phyloP scores from a whole-genome alignment of 192 early-diverging fungal species.

The Helicostylum pulchrum region DNA sequence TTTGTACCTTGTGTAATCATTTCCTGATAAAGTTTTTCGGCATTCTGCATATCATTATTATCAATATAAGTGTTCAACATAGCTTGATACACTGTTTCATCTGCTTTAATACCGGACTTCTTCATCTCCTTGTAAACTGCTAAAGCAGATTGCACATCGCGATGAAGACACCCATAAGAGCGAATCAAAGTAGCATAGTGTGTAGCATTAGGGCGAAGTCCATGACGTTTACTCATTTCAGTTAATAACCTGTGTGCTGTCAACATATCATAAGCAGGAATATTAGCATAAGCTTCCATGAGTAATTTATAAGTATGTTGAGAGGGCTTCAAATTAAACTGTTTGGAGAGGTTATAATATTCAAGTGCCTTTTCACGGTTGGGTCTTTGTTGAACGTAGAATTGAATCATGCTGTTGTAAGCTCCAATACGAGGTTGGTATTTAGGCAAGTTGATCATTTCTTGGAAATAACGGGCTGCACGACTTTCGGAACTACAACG shows the following conservation, averaged over 20 bases:
- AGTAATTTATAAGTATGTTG: conserved; percentile 55
- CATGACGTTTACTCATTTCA: conserved; percentile 39
- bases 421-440: conserved; percentile 54
- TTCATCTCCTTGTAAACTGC: conserved; percentile 45
- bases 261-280: conserved; percentile 52
- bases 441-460: conserved; percentile 43
- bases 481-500: conserved; percentile 45
- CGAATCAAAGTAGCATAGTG: conserved; percentile 55
- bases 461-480: conserved; percentile 43
- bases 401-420: conserved; percentile 60
- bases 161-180: conserved; percentile 51
- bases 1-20: conserved; percentile 39
- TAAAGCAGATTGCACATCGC: conserved; percentile 43
- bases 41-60: conserved; percentile 37
- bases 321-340: conserved; percentile 40
- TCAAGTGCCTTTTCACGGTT: conserved; percentile 46
- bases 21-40: conserved; percentile 42
- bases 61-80: conserved; percentile 51
- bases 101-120: conserved; percentile 32
- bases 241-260: conserved; percentile 46
- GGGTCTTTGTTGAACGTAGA: conserved; percentile 48
- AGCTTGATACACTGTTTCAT: conserved; percentile 50
- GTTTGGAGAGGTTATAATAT: conserved; percentile 41
- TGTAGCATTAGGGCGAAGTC: conserved; percentile 40
- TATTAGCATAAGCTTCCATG: conserved; percentile 53